Base-by-base conservation (phyloP, 176 grass and related monocot species). In the Pharus latifolius region DNA sequence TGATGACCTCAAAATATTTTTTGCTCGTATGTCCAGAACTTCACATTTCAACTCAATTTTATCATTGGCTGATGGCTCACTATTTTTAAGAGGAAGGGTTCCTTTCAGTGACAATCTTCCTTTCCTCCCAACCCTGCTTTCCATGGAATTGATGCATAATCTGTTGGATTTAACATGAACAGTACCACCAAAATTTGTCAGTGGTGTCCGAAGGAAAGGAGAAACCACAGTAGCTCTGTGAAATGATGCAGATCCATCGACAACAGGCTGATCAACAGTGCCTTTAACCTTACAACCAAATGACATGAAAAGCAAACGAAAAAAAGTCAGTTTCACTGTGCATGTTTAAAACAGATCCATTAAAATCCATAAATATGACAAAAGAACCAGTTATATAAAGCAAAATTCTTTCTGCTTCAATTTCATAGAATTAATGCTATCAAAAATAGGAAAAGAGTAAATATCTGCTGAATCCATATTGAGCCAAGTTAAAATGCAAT, bases 1-100 rank as follows among this genome's bases (percentile, higher is more conserved):
- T 63, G 32, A 41, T 14, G 20, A 91, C 90, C 95, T 98, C 79
- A 98, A 88, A 70, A 98, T 75, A 70, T 98, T 93, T 78, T 98
- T 98, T 74, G 86, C 95, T 67, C 81, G 84, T 60, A 98, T 70
- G 76, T 98, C 95, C 52, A 98, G 78, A 68, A 98, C 86, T 84
- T 98, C 95, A 78, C 95, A 98, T 89, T 98, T 98, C 90, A 98
- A 83, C 72, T 98, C 90, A 64, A 98, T 84, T 83, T 90, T 86
- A 70, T 98, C 84, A 12, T 56, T 59, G 34, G 60, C 30, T 74
- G 89, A 98, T 78, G 89, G 88, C 79, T 98, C 89, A 17, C 67
- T 90, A 61, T 80, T 83, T 80, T 87, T 84, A 50, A 98, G 78
- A 50, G 94, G 94, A 51, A 98, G 76, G 46, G 78, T 91, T 63